phyloP scores from a whole-genome alignment of 768 basidiomycete species.

The Crassisporium funariophilum region DNA sequence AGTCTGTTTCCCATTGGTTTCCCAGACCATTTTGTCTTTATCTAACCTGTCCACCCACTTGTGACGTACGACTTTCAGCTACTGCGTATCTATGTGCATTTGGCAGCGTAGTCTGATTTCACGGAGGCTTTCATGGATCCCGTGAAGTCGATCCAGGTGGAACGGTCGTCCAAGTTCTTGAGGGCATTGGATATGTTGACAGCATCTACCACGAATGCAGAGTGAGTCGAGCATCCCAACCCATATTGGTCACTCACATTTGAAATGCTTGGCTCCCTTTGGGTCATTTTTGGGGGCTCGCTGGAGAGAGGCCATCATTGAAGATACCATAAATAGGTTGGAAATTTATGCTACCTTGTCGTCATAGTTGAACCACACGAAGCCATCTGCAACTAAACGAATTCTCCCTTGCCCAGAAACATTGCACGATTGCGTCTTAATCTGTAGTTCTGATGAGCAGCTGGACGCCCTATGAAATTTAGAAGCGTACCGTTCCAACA shows the following conservation, averaged over 20 bases:
- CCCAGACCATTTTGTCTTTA: no score
- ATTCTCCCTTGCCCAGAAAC: constrained; percentile 8
- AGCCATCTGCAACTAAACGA: constrained; percentile 12
- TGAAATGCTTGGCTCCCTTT: constrained; percentile 6
- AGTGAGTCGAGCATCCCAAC: not conserved
- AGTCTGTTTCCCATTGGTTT: no score
- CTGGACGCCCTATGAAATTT: not conserved
- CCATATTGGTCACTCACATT: not conserved
- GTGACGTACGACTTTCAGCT: no score
- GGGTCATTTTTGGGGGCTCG: constrained; percentile 7
- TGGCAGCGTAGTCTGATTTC: constrained; percentile 4
- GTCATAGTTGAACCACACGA: constrained; percentile 19
- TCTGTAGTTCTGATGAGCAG: not conserved
- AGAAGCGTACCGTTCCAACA: constrained; percentile 3
- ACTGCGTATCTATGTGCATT: not conserved
- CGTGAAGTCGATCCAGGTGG: constrained; percentile 2
- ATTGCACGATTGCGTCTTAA: constrained; percentile 8
- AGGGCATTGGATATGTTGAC: constrained; percentile 4
- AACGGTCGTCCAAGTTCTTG: constrained; percentile 7
- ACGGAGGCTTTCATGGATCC: not conserved
- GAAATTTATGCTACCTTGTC: constrained; percentile 1
- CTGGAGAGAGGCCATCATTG: not conserved
- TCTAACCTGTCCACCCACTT: no score
- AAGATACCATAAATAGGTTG: not conserved
- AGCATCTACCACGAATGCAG: constrained; percentile 4